A percentile compares a stretch with the other conserved stretches of the same genome.
Evolutionary conservation across 495 filamentous ascomycete species (phyloP).

Genomic region (Hypoxylon crocopeplum): DNA sequence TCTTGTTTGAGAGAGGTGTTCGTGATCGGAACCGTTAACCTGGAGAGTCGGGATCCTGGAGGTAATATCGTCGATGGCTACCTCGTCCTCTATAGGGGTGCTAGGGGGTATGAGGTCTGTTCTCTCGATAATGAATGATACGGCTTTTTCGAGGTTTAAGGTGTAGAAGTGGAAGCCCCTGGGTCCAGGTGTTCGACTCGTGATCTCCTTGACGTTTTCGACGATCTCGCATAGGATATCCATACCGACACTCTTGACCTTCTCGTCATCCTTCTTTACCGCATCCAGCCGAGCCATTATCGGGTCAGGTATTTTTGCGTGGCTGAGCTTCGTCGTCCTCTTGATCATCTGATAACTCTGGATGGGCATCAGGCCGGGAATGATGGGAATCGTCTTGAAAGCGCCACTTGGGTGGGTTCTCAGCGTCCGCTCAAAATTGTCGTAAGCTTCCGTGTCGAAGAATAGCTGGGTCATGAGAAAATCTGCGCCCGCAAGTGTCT

Average conservation of each 20-base stretch:
- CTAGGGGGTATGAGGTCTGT: slow-evolving; percentile 77
- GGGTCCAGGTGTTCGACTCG: slow-evolving; percentile 57
- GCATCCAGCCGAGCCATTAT: slow-evolving; percentile 76
- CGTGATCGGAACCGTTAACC: slow-evolving; percentile 45
- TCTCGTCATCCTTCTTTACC: slow-evolving; percentile 88
- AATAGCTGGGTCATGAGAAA: slow-evolving; percentile 99
- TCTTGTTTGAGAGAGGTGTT: slow-evolving; percentile 25
- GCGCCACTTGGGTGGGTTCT: slow-evolving; percentile 82
- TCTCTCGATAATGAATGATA: slow-evolving; percentile 88
- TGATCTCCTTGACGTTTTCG: slow-evolving; percentile 69
- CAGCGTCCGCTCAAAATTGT: slow-evolving; percentile 76
- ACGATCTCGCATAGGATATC: slow-evolving; percentile 76
- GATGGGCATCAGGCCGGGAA: slow-evolving; percentile 96
- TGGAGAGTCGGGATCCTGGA: slow-evolving; percentile 47
- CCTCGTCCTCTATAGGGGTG: slow-evolving; percentile 53
- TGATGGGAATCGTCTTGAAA: slow-evolving; percentile 88
- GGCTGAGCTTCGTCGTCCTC: slow-evolving; percentile 92
- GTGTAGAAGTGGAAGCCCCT: slow-evolving; percentile 98
- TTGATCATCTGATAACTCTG: slow-evolving; percentile 96
- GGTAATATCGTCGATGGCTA: slow-evolving; percentile 56
- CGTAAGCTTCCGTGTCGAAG: slow-evolving; percentile 85
- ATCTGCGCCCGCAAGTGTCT: slow-evolving; percentile 89
- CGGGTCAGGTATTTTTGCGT: slow-evolving; percentile 76
- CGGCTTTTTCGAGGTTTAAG: slow-evolving; percentile 93
- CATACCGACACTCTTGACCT: slow-evolving; percentile 78